These are phyloP conservation scores for Cladophialophora psammophila DNA, from an alignment of 2,329 filamentous ascomycete species.

Conservation along the genomic window DNA sequence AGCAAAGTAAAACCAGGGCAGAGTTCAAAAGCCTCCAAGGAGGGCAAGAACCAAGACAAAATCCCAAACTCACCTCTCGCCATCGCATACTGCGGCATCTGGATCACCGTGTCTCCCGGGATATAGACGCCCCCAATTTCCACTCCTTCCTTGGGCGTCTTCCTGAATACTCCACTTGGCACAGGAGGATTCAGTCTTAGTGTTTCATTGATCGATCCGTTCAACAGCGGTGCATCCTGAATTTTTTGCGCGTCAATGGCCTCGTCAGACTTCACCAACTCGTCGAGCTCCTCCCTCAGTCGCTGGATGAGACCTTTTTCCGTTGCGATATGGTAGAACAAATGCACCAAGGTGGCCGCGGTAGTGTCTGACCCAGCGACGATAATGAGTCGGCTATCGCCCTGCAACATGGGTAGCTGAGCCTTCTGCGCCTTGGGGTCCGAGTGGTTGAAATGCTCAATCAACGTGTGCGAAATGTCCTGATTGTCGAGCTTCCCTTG, in stretches of 20 bases:
- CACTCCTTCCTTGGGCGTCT: conserved; percentile 50
- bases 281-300: conserved; percentile 47
- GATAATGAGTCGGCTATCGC: conserved; percentile 44
- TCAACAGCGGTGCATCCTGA: conserved; percentile 29
- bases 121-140: conserved; percentile 46
- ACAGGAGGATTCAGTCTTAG: conserved; percentile 53
- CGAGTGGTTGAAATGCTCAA: conserved; percentile 39
- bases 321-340: conserved; percentile 51
- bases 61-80: conserved; percentile 26
- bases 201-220: conserved; percentile 53
- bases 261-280: conserved; percentile 14
- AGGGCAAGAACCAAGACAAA: background rate
- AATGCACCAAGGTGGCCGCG: conserved; percentile 48
- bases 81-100: conserved; percentile 40
- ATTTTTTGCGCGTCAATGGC: conserved; percentile 25
- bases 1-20: background rate
- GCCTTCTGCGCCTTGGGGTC: conserved; percentile 30
- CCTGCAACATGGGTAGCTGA: conserved; percentile 41
- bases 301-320: conserved; percentile 39
- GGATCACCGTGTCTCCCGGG: conserved; percentile 43
- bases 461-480: conserved; percentile 42
- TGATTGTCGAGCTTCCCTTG: conserved; percentile 37
- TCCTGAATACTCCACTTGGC: conserved; percentile 46
- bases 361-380: conserved; percentile 52
- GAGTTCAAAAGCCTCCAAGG: background rate